Conservation (phyloP, 495 filamentous ascomycete genomes). For the Neurospora africana region DNA sequence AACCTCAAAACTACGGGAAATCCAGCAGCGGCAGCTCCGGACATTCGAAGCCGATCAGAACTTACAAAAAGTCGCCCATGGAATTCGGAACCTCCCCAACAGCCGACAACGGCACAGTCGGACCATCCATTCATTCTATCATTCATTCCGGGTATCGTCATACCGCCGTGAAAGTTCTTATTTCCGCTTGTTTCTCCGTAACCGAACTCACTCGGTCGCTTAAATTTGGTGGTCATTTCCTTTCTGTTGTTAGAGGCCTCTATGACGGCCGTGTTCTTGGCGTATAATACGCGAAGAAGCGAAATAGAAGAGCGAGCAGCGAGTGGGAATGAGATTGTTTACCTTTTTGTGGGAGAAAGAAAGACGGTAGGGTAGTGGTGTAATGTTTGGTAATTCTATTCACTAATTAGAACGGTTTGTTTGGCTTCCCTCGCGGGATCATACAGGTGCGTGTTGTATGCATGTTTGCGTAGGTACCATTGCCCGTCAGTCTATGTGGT, state of each 20-base stretch:
- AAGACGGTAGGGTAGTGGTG: neutral
- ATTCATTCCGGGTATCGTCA: neutral
- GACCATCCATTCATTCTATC: neutral
- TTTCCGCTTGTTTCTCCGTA: neutral
- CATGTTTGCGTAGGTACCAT: neutral
- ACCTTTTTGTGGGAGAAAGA: neutral
- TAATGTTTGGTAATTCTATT: neutral
- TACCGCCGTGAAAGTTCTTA: neutral
- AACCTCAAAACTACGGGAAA: no score
- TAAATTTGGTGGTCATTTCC: neutral
- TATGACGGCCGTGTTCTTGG: neutral
- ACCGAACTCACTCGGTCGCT: neutral
- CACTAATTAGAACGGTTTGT: neutral
- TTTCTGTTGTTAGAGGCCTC: neutral
- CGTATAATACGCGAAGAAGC: neutral
- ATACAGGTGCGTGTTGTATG: neutral
- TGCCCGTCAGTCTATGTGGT: neutral
- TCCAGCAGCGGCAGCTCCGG: no score
- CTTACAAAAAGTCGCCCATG: neutral
- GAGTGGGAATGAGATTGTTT: neutral
- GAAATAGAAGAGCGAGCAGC: neutral
- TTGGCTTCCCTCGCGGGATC: neutral
- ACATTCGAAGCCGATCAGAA: no score
- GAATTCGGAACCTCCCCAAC: neutral
- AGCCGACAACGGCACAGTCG: neutral